These are phyloP conservation scores for Yamadazyma kitorensis DNA, from an alignment of 805 yeast species.

Conservation along the genomic window DNA sequence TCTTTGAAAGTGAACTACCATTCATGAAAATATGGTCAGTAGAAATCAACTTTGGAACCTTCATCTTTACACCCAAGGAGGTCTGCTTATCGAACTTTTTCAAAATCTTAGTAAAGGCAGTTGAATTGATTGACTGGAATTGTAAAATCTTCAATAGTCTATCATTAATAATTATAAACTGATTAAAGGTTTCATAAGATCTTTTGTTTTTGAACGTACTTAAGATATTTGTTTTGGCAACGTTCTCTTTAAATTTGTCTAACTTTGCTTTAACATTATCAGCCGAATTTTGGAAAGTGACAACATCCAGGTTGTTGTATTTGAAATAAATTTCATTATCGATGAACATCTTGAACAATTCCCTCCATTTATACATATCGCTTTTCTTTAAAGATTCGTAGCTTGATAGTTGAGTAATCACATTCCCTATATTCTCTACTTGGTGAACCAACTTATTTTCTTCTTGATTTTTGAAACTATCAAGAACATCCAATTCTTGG, in stretches of 20 bases:
- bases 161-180: slow-evolving; percentile 52
- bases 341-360: slow-evolving; percentile 60
- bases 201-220: slow-evolving; percentile 45
- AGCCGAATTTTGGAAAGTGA: slow-evolving; percentile 44
- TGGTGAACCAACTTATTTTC: slow-evolving; percentile 41
- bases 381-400: slow-evolving; percentile 28
- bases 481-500: slow-evolving; percentile 50
- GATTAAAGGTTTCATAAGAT: slow-evolving; percentile 43
- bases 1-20: slow-evolving; percentile 50
- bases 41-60: slow-evolving; percentile 45
- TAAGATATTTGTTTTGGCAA: slow-evolving; percentile 34
- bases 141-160: slow-evolving; percentile 55
- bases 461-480: slow-evolving; percentile 39
- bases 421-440: slow-evolving; percentile 41
- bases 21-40: slow-evolving; percentile 42
- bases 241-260: slow-evolving; percentile 36
- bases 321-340: slow-evolving; percentile 66
- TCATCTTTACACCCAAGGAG: slow-evolving; percentile 43
- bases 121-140: slow-evolving; percentile 59
- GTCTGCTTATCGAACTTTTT: slow-evolving; percentile 79
- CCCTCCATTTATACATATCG: slow-evolving; percentile 70
- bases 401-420: slow-evolving; percentile 39
- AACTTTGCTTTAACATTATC: slow-evolving; percentile 47
- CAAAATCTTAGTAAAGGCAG: slow-evolving; percentile 65
- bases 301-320: slow-evolving; percentile 39